phyloP scores from a whole-genome alignment of 352 stramenopile genomes.

The Phytophthora europaea region DNA sequence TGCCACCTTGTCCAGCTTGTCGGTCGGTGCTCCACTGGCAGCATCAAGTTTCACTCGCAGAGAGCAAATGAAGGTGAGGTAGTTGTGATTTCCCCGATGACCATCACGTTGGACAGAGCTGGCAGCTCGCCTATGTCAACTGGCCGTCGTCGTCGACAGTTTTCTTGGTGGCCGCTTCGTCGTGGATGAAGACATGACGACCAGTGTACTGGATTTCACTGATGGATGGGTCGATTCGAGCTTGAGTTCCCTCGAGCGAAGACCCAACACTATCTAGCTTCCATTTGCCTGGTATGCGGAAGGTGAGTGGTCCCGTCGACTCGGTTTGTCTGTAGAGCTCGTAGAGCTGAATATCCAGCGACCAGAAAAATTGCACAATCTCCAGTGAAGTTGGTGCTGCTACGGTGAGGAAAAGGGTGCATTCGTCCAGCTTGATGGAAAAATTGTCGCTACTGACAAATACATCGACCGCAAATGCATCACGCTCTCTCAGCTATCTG shows the following conservation, averaged over 20 bases:
- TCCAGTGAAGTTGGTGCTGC: constrained; percentile 73
- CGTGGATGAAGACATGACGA: constrained; percentile 74
- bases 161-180: constrained; percentile 57
- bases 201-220: constrained; percentile 23
- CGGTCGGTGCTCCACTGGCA: constrained; percentile 58
- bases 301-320: constrained; percentile 81
- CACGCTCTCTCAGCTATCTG: too few relatives aligned
- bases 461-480: too few relatives aligned
- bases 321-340: constrained; percentile 93
- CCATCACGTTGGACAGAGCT: constrained; percentile 87
- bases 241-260: constrained; percentile 49
- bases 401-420: constrained; percentile 78
- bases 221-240: background rate
- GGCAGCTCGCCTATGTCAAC: constrained; percentile 88
- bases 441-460: constrained; percentile 5
- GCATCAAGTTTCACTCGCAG: constrained; percentile 73
- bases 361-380: constrained; percentile 86
- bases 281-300: constrained; percentile 68
- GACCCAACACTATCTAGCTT: constrained; percentile 82
- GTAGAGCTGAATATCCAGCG: constrained; percentile 92
- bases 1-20: constrained; percentile 76
- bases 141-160: constrained; percentile 86
- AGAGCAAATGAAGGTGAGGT: constrained; percentile 88
- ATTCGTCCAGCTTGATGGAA: constrained; percentile 78
- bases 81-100: constrained; percentile 94